Conservation (phyloP, 1,284 basidiomycete genomes). For the Heliocybe sulcata region DNA sequence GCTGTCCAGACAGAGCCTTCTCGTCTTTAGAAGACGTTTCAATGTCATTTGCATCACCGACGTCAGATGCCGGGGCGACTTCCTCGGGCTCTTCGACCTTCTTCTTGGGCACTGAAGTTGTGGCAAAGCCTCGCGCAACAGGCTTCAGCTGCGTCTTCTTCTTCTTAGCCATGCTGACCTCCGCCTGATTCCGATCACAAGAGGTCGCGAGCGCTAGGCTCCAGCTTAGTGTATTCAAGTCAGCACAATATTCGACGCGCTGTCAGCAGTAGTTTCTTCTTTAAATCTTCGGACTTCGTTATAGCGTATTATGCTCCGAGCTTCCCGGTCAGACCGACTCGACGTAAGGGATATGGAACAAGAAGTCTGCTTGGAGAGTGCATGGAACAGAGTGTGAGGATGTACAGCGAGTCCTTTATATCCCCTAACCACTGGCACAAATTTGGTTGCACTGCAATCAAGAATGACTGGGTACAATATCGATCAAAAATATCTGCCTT, state of each 20-base stretch:
- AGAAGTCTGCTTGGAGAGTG: background rate
- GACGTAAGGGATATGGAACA: background rate
- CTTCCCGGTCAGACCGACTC: background rate
- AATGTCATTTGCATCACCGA: conserved; percentile 16
- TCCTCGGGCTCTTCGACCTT: conserved; percentile 27
- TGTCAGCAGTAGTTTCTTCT: background rate
- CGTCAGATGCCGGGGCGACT: conserved; percentile 10
- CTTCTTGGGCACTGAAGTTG: conserved; percentile 87
- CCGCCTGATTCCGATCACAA: too few species aligned
- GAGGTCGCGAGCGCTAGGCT: too few species aligned
- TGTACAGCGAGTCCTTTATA: background rate
- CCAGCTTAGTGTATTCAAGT: too few species aligned
- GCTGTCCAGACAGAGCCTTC: conserved; percentile 23
- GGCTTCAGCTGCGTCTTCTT: conserved; percentile 81
- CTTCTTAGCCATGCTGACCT: conserved; percentile 69
- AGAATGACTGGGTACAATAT: too few species aligned
- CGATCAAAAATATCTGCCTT: too few species aligned
- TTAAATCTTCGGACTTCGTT: background rate
- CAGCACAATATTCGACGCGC: too few species aligned
- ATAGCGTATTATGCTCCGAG: background rate
- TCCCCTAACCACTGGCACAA: too few species aligned
- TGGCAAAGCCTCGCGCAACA: conserved; percentile 73
- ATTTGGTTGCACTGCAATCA: too few species aligned
- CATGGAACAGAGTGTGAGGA: background rate
- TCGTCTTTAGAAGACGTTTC: background rate